These are phyloP conservation scores for Tuber borchii DNA, from an alignment of 495 filamentous ascomycete species.

Conservation along the genomic window DNA sequence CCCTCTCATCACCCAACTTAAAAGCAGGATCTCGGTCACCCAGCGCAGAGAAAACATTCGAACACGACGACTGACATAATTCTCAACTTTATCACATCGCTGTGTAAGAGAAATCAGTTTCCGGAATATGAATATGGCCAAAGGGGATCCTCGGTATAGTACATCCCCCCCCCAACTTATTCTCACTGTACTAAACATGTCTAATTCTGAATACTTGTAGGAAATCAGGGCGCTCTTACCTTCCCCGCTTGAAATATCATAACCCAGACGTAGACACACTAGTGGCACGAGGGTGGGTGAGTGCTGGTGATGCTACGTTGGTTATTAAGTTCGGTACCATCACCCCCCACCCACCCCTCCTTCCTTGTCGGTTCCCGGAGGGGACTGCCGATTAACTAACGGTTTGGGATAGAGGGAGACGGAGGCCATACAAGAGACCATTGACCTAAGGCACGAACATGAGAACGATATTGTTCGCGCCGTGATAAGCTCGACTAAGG, in stretches of 20 bases:
- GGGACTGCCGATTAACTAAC: not conserved
- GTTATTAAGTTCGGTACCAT: slow-evolving; percentile 62
- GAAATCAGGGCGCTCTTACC: slow-evolving; percentile 78
- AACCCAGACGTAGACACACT: slow-evolving; percentile 81
- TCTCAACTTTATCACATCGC: too few species aligned
- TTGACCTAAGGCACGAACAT: slow-evolving; percentile 59
- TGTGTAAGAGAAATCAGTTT: too few species aligned
- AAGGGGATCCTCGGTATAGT: slow-evolving; percentile 65
- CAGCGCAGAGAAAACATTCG: too few species aligned
- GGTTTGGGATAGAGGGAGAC: slow-evolving; percentile 5
- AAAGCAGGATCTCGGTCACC: too few species aligned
- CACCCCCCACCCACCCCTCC: too few species aligned
- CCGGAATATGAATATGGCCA: too few species aligned
- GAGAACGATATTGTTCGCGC: slow-evolving; percentile 61
- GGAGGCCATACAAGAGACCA: slow-evolving; percentile 42
- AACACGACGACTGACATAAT: too few species aligned
- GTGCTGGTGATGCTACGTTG: slow-evolving; percentile 58
- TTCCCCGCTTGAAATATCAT: slow-evolving; percentile 86
- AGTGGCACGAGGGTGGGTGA: slow-evolving; percentile 58
- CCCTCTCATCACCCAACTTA: too few species aligned
- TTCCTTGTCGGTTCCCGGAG: not conserved
- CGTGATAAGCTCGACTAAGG: slow-evolving; percentile 63
- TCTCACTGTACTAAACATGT: not conserved
- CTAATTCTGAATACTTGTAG: slow-evolving; percentile 43
- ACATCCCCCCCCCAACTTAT: not conserved